These are phyloP conservation scores for Pseudopithomyces chartarum DNA, from an alignment of 2,329 filamentous ascomycete genomes.

Conservation along the genomic window DNA sequence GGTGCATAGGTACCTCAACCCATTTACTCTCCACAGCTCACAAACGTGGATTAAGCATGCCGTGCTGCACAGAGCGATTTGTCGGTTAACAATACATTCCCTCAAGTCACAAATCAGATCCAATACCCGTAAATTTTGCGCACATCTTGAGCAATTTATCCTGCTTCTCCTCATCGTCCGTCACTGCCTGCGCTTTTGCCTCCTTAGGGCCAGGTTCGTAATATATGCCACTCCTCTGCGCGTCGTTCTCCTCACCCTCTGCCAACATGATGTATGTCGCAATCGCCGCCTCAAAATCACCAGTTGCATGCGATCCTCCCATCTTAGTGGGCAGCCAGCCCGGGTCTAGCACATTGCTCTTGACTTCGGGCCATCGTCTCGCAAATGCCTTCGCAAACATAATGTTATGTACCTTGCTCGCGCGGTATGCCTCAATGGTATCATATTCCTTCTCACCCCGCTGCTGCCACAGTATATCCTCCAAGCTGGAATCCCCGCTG, in stretches of 20 bases:
- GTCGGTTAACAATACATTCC: neutral
- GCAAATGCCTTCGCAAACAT: constrained; percentile 62
- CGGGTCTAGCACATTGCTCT: constrained; percentile 56
- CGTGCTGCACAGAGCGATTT: too few relatives aligned
- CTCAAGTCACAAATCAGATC: too few relatives aligned
- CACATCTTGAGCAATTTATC: constrained; percentile 51
- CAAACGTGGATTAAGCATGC: too few relatives aligned
- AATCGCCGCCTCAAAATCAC: constrained; percentile 53
- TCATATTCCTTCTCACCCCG: constrained; percentile 41
- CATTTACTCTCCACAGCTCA: too few relatives aligned
- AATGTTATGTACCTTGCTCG: constrained; percentile 62
- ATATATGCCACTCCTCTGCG: constrained; percentile 46
- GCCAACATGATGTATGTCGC: constrained; percentile 57
- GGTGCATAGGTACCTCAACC: too few relatives aligned
- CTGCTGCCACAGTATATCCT: constrained; percentile 48
- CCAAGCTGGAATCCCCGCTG: constrained; percentile 51
- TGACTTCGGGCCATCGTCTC: constrained; percentile 50
- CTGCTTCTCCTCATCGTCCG: constrained; percentile 49
- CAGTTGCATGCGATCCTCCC: constrained; percentile 56
- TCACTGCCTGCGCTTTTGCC: constrained; percentile 31
- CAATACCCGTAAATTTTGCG: constrained; percentile 43
- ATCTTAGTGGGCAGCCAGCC: constrained; percentile 63
- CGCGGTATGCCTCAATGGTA: constrained; percentile 53
- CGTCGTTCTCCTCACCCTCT: constrained; percentile 42
- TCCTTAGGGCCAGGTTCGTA: constrained; percentile 40